Evolutionary conservation across 2,329 filamentous ascomycete genomes (phyloP), one percentile per base, ranked within the genome.

Genomic region (Ophiostoma populinum): DNA sequence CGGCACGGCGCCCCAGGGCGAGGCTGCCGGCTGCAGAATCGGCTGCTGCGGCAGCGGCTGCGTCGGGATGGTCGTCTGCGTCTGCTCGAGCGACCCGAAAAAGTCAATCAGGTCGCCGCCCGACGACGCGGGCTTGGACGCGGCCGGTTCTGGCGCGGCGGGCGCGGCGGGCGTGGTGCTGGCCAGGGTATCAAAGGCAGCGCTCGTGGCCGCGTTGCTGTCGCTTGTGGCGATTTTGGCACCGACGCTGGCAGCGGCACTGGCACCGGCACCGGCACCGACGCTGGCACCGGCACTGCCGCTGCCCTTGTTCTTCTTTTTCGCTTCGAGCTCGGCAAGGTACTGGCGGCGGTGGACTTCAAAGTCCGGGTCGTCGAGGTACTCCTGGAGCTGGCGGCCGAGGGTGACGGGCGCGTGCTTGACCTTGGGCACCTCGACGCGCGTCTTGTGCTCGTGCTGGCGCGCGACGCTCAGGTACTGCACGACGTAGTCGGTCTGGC

Each of bases 321-420:
- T 56, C 11, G 76, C 80, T 38, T 87, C 79, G 50, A 87, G 78
- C 50, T 92, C 82, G 1, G 82, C 80, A 34, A 95, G 59, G 49
- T 93, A 98, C 52, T 98, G 90, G 46, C 85, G 67, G 42, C 90
- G 70, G 47, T 95, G 90, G 37, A 86, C 69, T 47, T 98, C 90
- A 48, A 98, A 98, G 53, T 98, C 90, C 3, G 83, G 75, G 49
- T 98, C 90, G 43, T 86, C 77, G 30, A 98, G 62, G 51, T 98
- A 95, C 46, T 98, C 90, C 53, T 95, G 85, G 18, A 98, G 66
- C 37, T 92, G 83, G 18, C 76, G 76, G 12, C 82, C 81, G 35
- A 98, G 58, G 50, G 90, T 92, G 1, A 92, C 86, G 1, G 90
- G 92, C 6, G 90, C 90, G 53, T 98, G 90, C 59, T 94, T 95